A percentile compares a stretch with the other conserved stretches of the same genome.
Conservation (phyloP, 139 green algal species). For the Chlamydomonas eustigma region DNA sequence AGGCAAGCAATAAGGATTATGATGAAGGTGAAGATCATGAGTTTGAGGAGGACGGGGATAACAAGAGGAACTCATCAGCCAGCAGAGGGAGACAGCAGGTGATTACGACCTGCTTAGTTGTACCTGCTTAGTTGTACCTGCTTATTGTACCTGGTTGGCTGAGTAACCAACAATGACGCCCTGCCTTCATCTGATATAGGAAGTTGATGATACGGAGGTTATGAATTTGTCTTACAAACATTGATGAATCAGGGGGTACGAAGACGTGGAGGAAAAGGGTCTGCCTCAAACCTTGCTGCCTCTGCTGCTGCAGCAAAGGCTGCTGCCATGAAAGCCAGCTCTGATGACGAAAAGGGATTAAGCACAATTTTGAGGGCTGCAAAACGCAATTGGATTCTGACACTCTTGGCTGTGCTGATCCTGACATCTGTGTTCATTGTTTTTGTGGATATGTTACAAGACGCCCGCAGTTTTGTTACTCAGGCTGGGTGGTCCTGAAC, state of each 20-base stretch:
- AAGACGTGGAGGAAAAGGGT: not conserved
- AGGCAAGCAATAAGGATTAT: not conserved
- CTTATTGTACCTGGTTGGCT: no score
- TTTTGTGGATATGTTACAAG: not conserved
- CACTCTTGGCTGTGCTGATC: not conserved
- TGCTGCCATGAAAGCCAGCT: not conserved
- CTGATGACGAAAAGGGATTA: not conserved
- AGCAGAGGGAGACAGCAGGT: not conserved
- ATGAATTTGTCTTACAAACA: no score
- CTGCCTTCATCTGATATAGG: no score
- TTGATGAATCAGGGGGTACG: not conserved
- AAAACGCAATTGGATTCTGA: not conserved
- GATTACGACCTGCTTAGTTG: no score
- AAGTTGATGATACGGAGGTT: no score
- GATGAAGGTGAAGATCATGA: conserved; percentile 9
- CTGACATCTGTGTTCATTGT: not conserved
- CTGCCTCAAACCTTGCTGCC: not conserved
- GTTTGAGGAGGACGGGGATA: not conserved
- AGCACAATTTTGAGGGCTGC: not conserved
- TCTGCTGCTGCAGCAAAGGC: not conserved
- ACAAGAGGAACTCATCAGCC: not conserved
- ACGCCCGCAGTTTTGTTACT: not conserved
- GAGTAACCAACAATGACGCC: not conserved
- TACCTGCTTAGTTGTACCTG: no score
- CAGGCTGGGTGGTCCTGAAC: not conserved